Evolutionary conservation across 73 alveolate genomes (phyloP).

Genomic region (Vitrella brassicaformis): DNA sequence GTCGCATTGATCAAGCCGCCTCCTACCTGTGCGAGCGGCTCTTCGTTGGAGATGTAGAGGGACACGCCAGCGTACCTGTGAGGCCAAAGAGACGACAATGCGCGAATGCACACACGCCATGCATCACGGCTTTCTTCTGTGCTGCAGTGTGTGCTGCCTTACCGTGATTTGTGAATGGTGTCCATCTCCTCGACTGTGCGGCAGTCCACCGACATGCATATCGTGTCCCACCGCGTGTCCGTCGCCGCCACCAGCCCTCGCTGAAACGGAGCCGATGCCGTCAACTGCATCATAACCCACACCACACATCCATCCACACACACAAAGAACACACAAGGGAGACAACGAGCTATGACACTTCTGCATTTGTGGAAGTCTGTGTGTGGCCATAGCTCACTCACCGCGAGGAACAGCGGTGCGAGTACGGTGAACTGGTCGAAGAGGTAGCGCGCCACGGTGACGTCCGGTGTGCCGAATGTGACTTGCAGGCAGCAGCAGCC

Average conservation of each 20-base stretch:
- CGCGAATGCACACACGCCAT: not conserved
- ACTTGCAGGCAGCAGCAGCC: constrained; percentile 49
- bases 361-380: not conserved
- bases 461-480: constrained; percentile 31
- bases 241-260: constrained; percentile 57
- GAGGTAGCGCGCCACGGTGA: constrained; percentile 39
- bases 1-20: too few species aligned
- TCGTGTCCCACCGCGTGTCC: constrained; percentile 72
- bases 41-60: not conserved
- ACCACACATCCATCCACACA: not conserved
- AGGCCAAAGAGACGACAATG: not conserved
- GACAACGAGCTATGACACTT: too few species aligned
- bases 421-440: constrained; percentile 44
- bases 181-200: constrained; percentile 64
- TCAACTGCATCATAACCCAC: constrained; percentile 1
- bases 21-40: not conserved
- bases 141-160: not conserved
- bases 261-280: constrained; percentile 45
- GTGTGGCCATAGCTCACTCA: not conserved
- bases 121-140: not conserved
- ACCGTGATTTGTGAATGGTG: not conserved
- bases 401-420: constrained; percentile 42
- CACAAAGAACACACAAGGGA: too few species aligned
- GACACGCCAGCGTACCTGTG: not conserved
- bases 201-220: constrained; percentile 63